Percentiles rank a stretch among this genome's conserved stretches.
Evolutionary conservation across 148 eudicot genomes (phyloP).

Genomic region (Vaccinium corymbosum): DNA sequence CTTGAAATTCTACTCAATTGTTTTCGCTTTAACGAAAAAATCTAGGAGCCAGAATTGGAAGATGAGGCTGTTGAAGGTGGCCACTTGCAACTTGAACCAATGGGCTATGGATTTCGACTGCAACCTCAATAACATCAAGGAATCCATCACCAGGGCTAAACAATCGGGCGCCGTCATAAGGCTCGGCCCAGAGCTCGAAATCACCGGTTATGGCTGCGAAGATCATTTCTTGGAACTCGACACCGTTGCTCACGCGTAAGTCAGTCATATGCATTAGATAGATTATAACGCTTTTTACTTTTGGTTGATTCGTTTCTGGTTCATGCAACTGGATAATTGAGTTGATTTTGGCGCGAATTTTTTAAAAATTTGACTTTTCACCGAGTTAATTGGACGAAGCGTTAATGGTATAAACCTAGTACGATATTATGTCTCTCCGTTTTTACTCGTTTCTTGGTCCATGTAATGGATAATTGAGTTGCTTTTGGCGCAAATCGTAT

Average conservation of each 20-base stretch:
- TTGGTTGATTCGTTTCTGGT: not conserved
- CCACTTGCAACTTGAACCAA: constrained; percentile 93
- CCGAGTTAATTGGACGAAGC: not conserved
- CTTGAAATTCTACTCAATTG: not conserved
- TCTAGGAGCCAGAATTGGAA: constrained; percentile 1
- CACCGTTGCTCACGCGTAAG: constrained; percentile 80
- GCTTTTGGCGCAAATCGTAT: not conserved
- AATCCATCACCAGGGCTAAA: constrained; percentile 67
- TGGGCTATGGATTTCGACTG: constrained; percentile 98
- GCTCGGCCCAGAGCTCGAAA: constrained; percentile 97
- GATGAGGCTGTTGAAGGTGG: constrained; percentile 93
- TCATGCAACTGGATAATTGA: not conserved
- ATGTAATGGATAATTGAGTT: not conserved
- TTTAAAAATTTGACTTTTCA: not conserved
- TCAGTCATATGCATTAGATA: not conserved
- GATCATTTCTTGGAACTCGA: constrained; percentile 94
- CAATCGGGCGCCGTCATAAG: constrained; percentile 68
- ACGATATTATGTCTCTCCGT: too few species aligned
- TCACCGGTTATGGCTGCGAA: constrained; percentile 95
- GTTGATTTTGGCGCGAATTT: not conserved
- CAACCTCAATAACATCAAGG: constrained; percentile 73
- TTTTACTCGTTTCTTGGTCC: too few species aligned
- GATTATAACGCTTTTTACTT: not conserved
- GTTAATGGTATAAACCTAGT: too few species aligned
- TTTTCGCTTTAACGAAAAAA: too few species aligned